Evolutionary conservation across 2,329 filamentous ascomycete species (phyloP).

Genomic region (Scedosporium minutisporum): DNA sequence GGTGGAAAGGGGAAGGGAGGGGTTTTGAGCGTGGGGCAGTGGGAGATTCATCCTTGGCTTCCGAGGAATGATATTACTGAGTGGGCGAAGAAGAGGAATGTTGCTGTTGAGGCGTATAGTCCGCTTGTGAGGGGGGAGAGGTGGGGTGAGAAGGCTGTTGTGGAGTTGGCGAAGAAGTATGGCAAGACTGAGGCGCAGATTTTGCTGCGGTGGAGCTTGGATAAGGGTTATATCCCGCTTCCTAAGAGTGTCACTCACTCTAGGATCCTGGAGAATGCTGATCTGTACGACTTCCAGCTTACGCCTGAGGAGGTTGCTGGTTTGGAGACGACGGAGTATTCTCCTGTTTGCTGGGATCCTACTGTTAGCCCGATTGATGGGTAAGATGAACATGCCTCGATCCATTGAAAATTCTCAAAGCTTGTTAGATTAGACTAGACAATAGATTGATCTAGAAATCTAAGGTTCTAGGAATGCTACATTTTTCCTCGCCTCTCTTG

Average conservation of each 20-base stretch:
- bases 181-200: constrained; percentile 67
- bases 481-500: no score
- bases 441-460: no score
- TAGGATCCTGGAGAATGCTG: constrained; percentile 55
- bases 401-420: neutral
- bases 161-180: constrained; percentile 60
- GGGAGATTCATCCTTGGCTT: constrained; percentile 86
- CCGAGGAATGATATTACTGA: constrained; percentile 66
- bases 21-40: constrained; percentile 74
- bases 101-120: constrained; percentile 55
- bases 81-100: constrained; percentile 59
- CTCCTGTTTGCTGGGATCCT: constrained; percentile 48
- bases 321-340: constrained; percentile 41
- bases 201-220: constrained; percentile 70
- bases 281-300: constrained; percentile 46
- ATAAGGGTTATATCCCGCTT: constrained; percentile 65
- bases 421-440: no score
- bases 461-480: no score
- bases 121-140: constrained; percentile 59
- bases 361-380: constrained; percentile 36
- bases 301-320: constrained; percentile 40
- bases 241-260: constrained; percentile 64
- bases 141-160: constrained; percentile 57
- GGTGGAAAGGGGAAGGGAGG: constrained; percentile 55
- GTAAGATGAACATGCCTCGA: neutral